Percentiles rank a stretch among this genome's conserved stretches.
Conservation (phyloP, 2,329 filamentous ascomycete species). For the Chalaropsis thielavioides region DNA sequence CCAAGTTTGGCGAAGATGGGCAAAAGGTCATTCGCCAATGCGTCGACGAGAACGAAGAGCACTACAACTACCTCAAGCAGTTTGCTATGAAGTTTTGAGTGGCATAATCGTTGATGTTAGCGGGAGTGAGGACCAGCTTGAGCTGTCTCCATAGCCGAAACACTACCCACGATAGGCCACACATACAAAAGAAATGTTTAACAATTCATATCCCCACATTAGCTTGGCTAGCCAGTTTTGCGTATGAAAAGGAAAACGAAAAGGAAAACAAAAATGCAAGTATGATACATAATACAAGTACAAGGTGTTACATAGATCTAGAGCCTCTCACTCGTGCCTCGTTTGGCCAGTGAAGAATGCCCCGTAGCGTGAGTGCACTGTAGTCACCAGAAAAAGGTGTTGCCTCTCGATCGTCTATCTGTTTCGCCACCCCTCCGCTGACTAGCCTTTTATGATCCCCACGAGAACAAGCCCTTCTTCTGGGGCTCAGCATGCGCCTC, state of each 20-base stretch:
- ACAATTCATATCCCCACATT: not conserved
- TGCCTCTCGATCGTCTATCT: conserved; percentile 1
- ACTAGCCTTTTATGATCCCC: conserved; percentile 6
- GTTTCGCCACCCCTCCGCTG: not conserved
- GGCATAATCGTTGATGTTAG: not conserved
- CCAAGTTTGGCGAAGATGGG: conserved; percentile 59
- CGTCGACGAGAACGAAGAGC: conserved; percentile 54
- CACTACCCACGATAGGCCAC: too few species aligned
- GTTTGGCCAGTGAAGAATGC: not conserved
- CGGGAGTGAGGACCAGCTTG: too few species aligned
- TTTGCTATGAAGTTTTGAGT: conserved; percentile 50
- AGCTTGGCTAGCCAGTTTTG: not conserved
- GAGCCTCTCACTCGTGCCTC: not conserved
- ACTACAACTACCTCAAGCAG: conserved; percentile 71
- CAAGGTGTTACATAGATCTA: conserved; percentile 15
- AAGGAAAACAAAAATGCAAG: conserved; percentile 10
- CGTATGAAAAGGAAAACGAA: conserved; percentile 7
- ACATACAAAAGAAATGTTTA: not conserved
- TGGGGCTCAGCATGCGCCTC: conserved; percentile 9
- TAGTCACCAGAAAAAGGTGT: not conserved
- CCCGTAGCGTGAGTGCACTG: conserved; percentile 6
- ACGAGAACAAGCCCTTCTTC: conserved; percentile 11
- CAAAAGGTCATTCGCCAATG: conserved; percentile 55
- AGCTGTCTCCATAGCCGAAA: too few species aligned
- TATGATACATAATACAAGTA: conserved; percentile 18